Evolutionary conservation across 2,329 filamentous ascomycete species (phyloP).

Genomic region (Colletotrichum shisoi): DNA sequence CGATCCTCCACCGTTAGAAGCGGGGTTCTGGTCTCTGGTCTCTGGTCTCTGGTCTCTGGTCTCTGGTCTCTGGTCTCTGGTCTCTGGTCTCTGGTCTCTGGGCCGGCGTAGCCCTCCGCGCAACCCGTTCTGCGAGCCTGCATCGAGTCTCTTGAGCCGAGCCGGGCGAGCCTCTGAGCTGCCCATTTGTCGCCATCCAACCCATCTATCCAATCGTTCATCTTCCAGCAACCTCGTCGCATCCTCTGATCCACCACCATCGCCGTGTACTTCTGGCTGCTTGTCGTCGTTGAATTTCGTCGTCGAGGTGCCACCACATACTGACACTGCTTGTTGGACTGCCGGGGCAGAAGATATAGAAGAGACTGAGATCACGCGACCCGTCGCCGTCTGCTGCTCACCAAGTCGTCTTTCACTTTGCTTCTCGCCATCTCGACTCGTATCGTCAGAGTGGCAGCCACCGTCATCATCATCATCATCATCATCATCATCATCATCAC

Average conservation of each 20-base stretch:
- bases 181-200: constrained; percentile 5
- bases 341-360: constrained; percentile 1
- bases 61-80: not conserved
- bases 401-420: constrained; percentile 8
- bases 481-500: not conserved
- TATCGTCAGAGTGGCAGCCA: constrained; percentile 10
- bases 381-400: constrained; percentile 21
- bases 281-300: constrained; percentile 2
- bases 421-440: constrained; percentile 1
- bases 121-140: constrained; percentile 28
- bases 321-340: not conserved
- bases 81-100: not conserved
- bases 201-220: constrained; percentile 5
- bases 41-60: no score
- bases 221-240: not conserved
- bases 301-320: constrained; percentile 19
- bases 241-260: not conserved
- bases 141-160: constrained; percentile 18
- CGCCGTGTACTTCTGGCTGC: not conserved
- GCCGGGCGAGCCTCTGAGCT: not conserved
- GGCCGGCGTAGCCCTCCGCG: constrained; percentile 23
- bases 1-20: constrained; percentile 18
- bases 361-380: constrained; percentile 11
- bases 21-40: constrained; percentile 12
- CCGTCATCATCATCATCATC: not conserved